These are phyloP conservation scores for Sporobolomyces pararoseus DNA, from an alignment of 768 basidiomycete species.

Conservation along the genomic window DNA sequence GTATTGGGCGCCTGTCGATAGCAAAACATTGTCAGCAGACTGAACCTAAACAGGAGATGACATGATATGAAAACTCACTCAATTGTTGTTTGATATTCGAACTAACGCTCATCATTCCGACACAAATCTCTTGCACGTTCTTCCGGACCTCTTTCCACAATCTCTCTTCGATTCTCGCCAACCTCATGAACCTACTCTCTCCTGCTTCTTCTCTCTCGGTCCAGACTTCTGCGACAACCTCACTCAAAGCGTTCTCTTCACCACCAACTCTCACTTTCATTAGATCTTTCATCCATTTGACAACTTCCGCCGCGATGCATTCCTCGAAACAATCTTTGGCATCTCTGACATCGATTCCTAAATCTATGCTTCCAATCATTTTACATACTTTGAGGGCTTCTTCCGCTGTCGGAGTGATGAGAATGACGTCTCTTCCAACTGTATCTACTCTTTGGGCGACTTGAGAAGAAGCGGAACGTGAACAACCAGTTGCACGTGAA, in stretches of 20 bases:
- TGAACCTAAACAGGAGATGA: neutral
- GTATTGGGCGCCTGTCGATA: constrained; percentile 27
- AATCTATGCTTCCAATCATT: constrained; percentile 76
- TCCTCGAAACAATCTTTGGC: constrained; percentile 86
- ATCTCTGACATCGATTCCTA: constrained; percentile 82
- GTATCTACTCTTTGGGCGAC: constrained; percentile 66
- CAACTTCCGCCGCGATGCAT: constrained; percentile 73
- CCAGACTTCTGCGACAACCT: constrained; percentile 64
- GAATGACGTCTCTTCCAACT: constrained; percentile 48
- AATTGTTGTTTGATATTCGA: constrained; percentile 67
- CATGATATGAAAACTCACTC: constrained; percentile 53
- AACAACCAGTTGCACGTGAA: constrained; percentile 56
- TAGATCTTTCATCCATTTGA: constrained; percentile 45
- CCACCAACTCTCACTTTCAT: constrained; percentile 41
- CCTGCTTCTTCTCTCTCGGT: constrained; percentile 80
- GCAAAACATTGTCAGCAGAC: too few species aligned
- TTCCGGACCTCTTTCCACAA: constrained; percentile 49
- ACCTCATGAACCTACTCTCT: constrained; percentile 49
- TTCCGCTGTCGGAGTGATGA: constrained; percentile 24
- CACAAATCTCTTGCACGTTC: constrained; percentile 46
- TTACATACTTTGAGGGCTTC: constrained; percentile 61
- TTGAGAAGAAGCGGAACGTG: constrained; percentile 59
- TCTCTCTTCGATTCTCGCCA: constrained; percentile 46
- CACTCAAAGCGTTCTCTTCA: constrained; percentile 43
- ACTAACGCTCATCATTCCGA: constrained; percentile 39